Evolutionary conservation across 139 green algal genomes (phyloP), one percentile per base, ranked within the genome.

Genomic region (Prasinococcaceae sp.): DNA sequence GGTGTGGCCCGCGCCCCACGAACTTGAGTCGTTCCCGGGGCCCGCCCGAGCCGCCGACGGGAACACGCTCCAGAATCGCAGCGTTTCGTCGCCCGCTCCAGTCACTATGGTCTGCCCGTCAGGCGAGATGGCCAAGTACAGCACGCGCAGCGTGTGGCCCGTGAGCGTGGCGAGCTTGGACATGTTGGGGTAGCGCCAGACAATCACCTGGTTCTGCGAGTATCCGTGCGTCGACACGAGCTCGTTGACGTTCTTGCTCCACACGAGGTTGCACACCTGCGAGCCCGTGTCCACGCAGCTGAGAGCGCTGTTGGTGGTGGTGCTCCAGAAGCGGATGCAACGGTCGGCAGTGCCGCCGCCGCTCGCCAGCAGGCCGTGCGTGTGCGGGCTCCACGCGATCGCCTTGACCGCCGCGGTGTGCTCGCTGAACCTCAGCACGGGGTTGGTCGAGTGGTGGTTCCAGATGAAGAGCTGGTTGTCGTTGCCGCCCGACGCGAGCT

Each of bases 51-150:
- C 69, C 72, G 4, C n/a, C n/a, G n/a, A n/a, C n/a, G 83, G 83
- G 48, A 95, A 95, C 3, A 94, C 79, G 55, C 79, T 92, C 87
- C 87, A 97, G 58, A 97, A 95, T 23, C 87, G 75, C 38, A 95
- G 65, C 43, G 88, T 95, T 55, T 97, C 88, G 53, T 97, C 88
- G 2, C 80, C 82, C 45, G 77, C 77, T 5, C 86, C 86, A n/a
- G 85, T 95, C 24, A 95, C 88, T n/a, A 97, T 92, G 40, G 88
- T 95, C 65, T 94, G 83, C 1, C 89, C 89, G 51, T 97, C 89
- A 2, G 89, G 89, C 0, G 84, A 93, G 5, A 86, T 67, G 0
- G 89, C 86, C 3, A 97, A 72, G 72, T 94, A 97, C 30, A 97
- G 74, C 40, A 96, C 89, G 1, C 89, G 65, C 56, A 88, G 66